Base-by-base conservation (phyloP, 331 rosid genomes). In the Quercus phellos region DNA sequence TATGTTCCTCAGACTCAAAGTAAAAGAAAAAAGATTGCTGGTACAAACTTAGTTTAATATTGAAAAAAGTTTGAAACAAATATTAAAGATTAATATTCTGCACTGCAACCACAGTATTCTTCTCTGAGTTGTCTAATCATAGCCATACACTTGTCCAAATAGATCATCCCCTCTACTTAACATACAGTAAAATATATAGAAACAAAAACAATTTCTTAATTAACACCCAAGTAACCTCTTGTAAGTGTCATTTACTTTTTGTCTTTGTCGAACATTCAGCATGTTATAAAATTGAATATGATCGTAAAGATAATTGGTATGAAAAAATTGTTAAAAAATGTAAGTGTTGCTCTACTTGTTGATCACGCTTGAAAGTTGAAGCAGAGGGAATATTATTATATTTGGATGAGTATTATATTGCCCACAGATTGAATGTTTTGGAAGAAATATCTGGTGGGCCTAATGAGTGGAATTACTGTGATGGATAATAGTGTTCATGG, bases 1-100 rank as follows among this genome's bases (percentile, higher is more conserved):
- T 87, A 58, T 88, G 93, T 87, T 89, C 86, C 91, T 85, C 60
- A 77, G 83, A 55, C 81, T 81, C 82, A 60, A 74, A 82, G 77
- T 19, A 79, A 77, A 75, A 77, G 66, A 27, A 55, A 51, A 51
- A 77, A 74, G 71, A 85, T 87, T 68, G 42, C 81, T 70, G 80
- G 75, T 68, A 74, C 75, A 73, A 53, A 46, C 51, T 42, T 83
- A 38, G 51, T 72, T 61, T 77, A 72, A 54, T 84, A 79, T 79
- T 53, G 63, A 80, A 73, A 73, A 73, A 29, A 30, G 21, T 32
- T 24, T 14, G 5, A 27, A 38, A 38, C 46, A 38, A 38, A 38
- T 38, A 38, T 38, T 38, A 38, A 38, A 19, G 19, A 10, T 17
- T 78, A 38, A 58, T 74, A 78, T 0, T 46, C 84, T 81, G 84